Evolutionary conservation across 2,329 filamentous ascomycete genomes (phyloP).

Genomic region (Aureobasidium sp.): DNA sequence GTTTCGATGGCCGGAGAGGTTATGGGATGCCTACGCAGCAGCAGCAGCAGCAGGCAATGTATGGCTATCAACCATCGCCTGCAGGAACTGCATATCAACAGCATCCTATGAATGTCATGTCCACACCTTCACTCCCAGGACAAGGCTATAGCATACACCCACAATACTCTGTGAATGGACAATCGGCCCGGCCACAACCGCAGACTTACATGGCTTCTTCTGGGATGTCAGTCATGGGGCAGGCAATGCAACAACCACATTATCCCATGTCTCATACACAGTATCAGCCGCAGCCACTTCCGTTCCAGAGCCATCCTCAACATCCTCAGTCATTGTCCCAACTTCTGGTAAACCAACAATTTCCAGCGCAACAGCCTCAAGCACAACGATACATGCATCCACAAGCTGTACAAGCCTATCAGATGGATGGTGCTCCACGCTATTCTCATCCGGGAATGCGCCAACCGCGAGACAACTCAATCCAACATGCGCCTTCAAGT

Average conservation of each 20-base stretch:
- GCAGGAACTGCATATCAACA: conserved; percentile 7
- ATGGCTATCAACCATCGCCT: conserved; percentile 4
- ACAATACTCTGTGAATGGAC: conserved; percentile 18
- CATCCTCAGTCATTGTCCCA: conserved; percentile 31
- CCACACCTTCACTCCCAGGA: conserved; percentile 8
- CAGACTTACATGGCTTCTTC: neutral
- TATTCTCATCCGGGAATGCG: neutral
- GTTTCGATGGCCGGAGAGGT: neutral
- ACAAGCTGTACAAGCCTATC: conserved; percentile 13
- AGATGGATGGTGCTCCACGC: conserved; percentile 4
- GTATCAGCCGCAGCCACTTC: conserved; percentile 23
- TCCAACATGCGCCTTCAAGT: neutral
- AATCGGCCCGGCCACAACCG: neutral
- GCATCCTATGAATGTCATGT: conserved; percentile 22
- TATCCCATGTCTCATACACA: conserved; percentile 11
- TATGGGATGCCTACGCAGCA: conserved; percentile 11
- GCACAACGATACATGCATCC: conserved; percentile 9
- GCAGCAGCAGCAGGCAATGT: conserved; percentile 11
- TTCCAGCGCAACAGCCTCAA: conserved; percentile 34
- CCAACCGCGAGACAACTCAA: neutral
- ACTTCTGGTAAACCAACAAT: conserved; percentile 24
- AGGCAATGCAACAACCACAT: conserved; percentile 4
- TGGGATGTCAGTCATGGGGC: neutral
- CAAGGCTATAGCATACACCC: conserved; percentile 16
- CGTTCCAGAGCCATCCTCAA: conserved; percentile 30